Evolutionary conservation across 345 rosid species (phyloP), one percentile per base, ranked within the genome.

Genomic region (Lepidium africanum): DNA sequence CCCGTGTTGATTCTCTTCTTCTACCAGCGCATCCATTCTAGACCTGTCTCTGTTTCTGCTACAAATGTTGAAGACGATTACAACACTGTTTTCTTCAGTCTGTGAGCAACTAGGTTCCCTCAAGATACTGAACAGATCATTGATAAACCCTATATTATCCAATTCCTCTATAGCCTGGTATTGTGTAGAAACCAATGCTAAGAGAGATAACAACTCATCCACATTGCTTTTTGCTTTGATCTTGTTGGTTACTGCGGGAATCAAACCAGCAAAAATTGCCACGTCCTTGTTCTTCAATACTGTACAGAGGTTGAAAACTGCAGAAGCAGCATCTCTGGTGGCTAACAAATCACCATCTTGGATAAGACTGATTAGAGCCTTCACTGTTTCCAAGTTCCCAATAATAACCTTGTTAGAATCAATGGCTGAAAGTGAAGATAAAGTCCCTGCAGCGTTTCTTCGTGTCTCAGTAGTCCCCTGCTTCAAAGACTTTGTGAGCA

Each of bases 391-490:
- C 0, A 77, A 74, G 66, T 77, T 67, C 53, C 85, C 94, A n/a
- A 82, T 84, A 27, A 64, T 19, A 21, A 30, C 37, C 76, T 67
- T 25, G 82, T 67, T 74, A 13, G 69, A 60, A 5, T 67, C 77
- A 53, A 62, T 53, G 38, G 19, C 63, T 16, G 68, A 79, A 17
- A 88, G 75, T 30, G 84, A 51, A 19, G 69, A 70, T 5, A 86
- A 77, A 54, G 91, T 77, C 7, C 83, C 84, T 6, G 91, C 87
- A 36, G 86, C 80, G 76, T 82, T 82, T 36, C 80, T 80, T 49
- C 84, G 83, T 48, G 91, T 69, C 61, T 69, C 79, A 48, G 41
- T 51, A 35, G 81, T 77, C 75, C 82, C 88, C 4, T 52, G 39
- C 58, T 19, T 56, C 58, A 86, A 38, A 27, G 82, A 40, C 30